Base-by-base conservation (phyloP, 2,329 filamentous ascomycete genomes). In the Aspergillus novoparasiticus region DNA sequence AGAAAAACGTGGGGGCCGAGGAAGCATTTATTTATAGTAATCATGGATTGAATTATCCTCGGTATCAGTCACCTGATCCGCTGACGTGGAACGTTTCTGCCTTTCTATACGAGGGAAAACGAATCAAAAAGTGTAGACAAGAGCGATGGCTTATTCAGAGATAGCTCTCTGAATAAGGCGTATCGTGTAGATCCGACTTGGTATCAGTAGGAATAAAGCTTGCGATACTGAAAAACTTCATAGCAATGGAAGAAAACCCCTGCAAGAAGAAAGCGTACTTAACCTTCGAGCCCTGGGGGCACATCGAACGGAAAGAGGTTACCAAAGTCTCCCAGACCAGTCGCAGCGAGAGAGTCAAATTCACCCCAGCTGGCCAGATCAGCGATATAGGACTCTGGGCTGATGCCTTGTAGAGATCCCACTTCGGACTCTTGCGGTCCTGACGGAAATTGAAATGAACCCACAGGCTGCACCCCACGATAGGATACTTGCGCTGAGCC, bases 271-370 rank as follows among this genome's bases (percentile, higher is more conserved):
- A 4, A 19, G 16, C n/a, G 4, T n/a, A 9, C 39, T 41, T n/a
- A 41, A 6, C 39, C 39, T 3, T 41, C 19, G 39, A 41, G 39
- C 39, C 39, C 16, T 41, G 39, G 39, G 3, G 39, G 39, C 2
- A 41, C 8, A 41, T 53, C 50, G 23, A 59, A 57, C 4, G 53
- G 23, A 19, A 69, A 63, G 8, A 67, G 43, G 41, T 64, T 55
- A 0, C 65, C 66, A 36, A 68, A 66, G 36, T 70, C 66, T 11
- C 68, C 68, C 2, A 71, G 26, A 1, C 65, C 67, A 2, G 64
- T 68, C 21, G 66, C 26, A 26, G 63, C 73, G 30, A 76, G 60
- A 19, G 72, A 76, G 61, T 76, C 71, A 36, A 72, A 73, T 9
- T 72, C 68, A 9, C 69, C 69, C 72, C 70, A 76, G 28, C 70